phyloP scores from a whole-genome alignment of 2,329 filamentous ascomycete species.

The Cordyceps fumosorosea region DNA sequence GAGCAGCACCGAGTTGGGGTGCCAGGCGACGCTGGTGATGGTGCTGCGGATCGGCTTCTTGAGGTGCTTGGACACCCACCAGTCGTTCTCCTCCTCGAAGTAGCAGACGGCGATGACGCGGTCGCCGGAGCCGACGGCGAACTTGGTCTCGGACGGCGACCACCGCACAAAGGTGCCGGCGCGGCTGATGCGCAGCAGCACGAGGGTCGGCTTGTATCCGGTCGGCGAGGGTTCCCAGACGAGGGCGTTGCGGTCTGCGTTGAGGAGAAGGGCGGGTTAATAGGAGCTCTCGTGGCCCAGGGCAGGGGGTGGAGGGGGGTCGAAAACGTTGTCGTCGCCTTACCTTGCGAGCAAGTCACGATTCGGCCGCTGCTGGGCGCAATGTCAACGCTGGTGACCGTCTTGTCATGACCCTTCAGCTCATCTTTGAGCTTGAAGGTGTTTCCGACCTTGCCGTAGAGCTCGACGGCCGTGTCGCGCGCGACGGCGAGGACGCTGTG shows the following conservation, averaged over 20 bases:
- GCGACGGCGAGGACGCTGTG: constrained; percentile 83
- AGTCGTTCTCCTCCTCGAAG: constrained; percentile 98
- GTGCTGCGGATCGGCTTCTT: constrained; percentile 99
- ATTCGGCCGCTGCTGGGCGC: constrained; percentile 86
- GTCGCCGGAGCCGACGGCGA: constrained; percentile 93
- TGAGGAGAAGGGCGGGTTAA: neutral
- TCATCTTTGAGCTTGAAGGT: constrained; percentile 83
- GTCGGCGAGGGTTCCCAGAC: constrained; percentile 93
- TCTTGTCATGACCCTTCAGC: constrained; percentile 95
- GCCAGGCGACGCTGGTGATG: constrained; percentile 91
- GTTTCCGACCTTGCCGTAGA: constrained; percentile 68
- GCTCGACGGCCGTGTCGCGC: constrained; percentile 81
- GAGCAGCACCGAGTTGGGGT: constrained; percentile 92
- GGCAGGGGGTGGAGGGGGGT: neutral
- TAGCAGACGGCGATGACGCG: constrained; percentile 95
- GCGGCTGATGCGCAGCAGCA: constrained; percentile 92
- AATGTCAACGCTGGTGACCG: constrained; percentile 92
- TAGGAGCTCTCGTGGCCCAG: neutral
- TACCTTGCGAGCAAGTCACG: constrained; percentile 94
- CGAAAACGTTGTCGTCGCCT: neutral
- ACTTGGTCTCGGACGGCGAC: constrained; percentile 95
- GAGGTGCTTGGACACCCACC: constrained; percentile 99
- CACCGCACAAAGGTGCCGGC: constrained; percentile 95
- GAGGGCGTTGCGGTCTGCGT: constrained; percentile 84
- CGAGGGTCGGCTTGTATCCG: constrained; percentile 94